Evolutionary conservation across 352 stramenopile genomes (phyloP), one percentile per base, ranked within the genome.

Genomic region (Phytopythium montanum): DNA sequence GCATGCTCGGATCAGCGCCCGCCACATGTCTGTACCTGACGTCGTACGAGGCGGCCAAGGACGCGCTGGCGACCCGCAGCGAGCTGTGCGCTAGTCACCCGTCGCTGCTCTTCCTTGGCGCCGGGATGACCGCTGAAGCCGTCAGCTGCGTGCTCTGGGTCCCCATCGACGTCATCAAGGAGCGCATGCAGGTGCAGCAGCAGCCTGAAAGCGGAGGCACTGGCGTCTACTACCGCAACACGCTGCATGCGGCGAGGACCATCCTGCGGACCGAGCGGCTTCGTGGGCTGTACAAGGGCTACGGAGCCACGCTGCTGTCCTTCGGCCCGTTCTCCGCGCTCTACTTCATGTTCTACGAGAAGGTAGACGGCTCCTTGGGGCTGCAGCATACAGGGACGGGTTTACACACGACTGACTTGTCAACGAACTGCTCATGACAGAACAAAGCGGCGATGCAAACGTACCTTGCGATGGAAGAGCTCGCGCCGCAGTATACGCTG

Each of bases 161-260:
- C n/a, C 97, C 97, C n/a, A 96, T 99, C 31, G 97, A 99, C 66
- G 97, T 99, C 36, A 87, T 99, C 34, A 99, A 99, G 67, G 97
- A 99, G 74, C 86, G 97, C 58, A 90, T 99, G 79, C 97, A 99
- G 85, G 92, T 99, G 28, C 95, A 98, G 16, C 60, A 71, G n/a
- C 25, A 60, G 3, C 46, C 34, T 8, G 23, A 36, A 0, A 44
- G 13, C 2, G 42, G 45, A 21, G 68, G 75, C 28, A 38, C 9
- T 38, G 71, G 72, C 49, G 54, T 83, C 33, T 94, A 96, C 60
- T 99, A 99, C 63, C 88, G 85, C 60, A 94, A 90, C 38, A 98
- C 87, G 41, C 68, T 79, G 39, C 86, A 99, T 68, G 95, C 94
- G 18, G 56, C 98, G 5, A 66, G 79, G 42, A 97, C 85, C 6